Conservation (phyloP, 2,329 filamentous ascomycete genomes). For the Xylaria sp. region DNA sequence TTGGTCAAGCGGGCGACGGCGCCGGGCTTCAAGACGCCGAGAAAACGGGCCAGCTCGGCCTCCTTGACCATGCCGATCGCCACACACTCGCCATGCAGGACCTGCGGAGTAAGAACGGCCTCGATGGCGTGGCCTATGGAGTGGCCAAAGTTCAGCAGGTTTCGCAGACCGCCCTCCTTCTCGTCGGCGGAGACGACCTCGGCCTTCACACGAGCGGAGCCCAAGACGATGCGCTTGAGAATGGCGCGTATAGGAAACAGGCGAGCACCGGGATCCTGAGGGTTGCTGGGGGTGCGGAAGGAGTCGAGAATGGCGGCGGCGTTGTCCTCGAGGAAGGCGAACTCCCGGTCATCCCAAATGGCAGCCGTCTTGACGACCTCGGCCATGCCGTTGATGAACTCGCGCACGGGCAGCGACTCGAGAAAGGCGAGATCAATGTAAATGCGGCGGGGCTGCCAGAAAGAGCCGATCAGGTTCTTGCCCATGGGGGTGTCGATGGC, state of each 20-base stretch:
- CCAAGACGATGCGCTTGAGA: constrained; percentile 83
- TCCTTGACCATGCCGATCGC: constrained; percentile 99
- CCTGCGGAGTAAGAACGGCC: constrained; percentile 92
- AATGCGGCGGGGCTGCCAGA: constrained; percentile 94
- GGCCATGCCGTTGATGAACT: constrained; percentile 99
- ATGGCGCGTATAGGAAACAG: constrained; percentile 76
- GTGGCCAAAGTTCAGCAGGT: constrained; percentile 96
- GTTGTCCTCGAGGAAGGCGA: constrained; percentile 83
- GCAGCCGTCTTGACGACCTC: constrained; percentile 98
- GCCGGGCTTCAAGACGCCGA: constrained; percentile 84
- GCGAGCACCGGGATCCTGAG: constrained; percentile 63
- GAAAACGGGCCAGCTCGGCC: constrained; percentile 88
- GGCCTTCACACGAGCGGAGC: constrained; percentile 92
- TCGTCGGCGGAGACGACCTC: constrained; percentile 95
- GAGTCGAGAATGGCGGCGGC: constrained; percentile 79
- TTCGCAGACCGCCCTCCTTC: constrained; percentile 90
- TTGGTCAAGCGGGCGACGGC: constrained; percentile 91
- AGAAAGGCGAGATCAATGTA: constrained; percentile 95
- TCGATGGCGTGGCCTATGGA: constrained; percentile 98
- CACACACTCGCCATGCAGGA: constrained; percentile 94
- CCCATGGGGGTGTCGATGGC: constrained; percentile 96
- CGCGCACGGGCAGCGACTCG: constrained; percentile 86
- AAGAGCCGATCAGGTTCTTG: constrained; percentile 94
- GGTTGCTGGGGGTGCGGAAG: constrained; percentile 65
- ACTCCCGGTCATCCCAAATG: constrained; percentile 92